Evolutionary conservation across 2,329 filamentous ascomycete genomes (phyloP), one percentile per base, ranked within the genome.

Genomic region (Fusarium nurragi): DNA sequence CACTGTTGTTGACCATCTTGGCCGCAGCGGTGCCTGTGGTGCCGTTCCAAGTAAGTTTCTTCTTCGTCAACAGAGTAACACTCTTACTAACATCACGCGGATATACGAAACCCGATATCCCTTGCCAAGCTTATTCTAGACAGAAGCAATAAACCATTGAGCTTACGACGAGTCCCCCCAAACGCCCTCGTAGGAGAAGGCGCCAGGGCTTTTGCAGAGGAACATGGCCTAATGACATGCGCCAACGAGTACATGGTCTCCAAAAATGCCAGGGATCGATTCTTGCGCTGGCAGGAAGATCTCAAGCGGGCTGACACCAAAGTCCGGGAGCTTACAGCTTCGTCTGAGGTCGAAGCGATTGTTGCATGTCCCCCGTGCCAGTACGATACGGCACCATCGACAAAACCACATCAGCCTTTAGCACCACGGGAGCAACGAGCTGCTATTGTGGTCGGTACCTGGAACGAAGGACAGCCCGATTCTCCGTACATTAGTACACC

Each of bases 1-100:
- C 53, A 94, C 93, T 1, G 86, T 99, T 51, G 91, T 99, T 37
- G 94, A 99, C 73, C 91, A 98, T 75, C 81, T 90, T 47, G 95
- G 96, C 38, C 88, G 93, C 65, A 98, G 94, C 75, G 95, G 95
- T 68, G 95, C 93, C 38, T 96, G 93, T 67, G 96, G 95, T 67
- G 94, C 95, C 39, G 92, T 95, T 39, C 86, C 92, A 62, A 91
- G 94, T 97, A 81, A 76, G 92, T 84, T 40, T 39, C 14, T 32
- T 34, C n/a, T 51, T 16, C 13, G 9, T 21, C 4, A 8, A 40
- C 6, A 11, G 3, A 23, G 6, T n/a, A 8, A 16, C 9, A 11
- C 5, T 11, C 13, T 18, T 7, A 34, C 43, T 52, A 28, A 64
- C 22, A 37, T 12, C 18, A n/a, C 68, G 25, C 37, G 97, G 93